Evolutionary conservation across 331 rosid genomes (phyloP), one percentile per base, ranked within the genome.

Genomic region (Erythrophleum ivorense): DNA sequence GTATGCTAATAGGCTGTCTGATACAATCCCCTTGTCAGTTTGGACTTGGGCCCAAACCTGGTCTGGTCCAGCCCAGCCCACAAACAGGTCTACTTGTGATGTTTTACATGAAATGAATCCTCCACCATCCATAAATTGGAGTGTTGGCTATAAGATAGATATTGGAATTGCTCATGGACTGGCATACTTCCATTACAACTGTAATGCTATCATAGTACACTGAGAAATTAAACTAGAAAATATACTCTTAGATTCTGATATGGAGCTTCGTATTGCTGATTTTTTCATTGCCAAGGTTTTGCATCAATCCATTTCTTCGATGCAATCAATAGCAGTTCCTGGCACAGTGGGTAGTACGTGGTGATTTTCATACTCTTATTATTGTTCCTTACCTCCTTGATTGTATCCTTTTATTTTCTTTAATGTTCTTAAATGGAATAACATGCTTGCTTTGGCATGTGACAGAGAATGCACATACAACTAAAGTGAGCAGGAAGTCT

Each of bases 311-410:
- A 82, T 80, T 40, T 5, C 76, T 40, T 50, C 91, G 41, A 14
- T 54, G 2, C 0, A 45, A 2, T 83, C 94, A 29, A 60, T 7
- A 10, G 58, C 85, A 8, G 76, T 91, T 80, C 86, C 34, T 13
- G 94, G 94, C 36, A 91, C 92, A 64, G 49, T 80, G 3, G 94
- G 94, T 88, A 41, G 92, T 92, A 45, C 92, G 92, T 66, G 94
- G 94, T 88, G 76, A 77, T 43, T 78, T 9, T 78, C 73, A 58
- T 14, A 18, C 58, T 24, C 29, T 24, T 24, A 24, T 24, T 31
- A 36, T 7, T 71, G n/a, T 79, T 53, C 0, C 0, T 21, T 0
- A 10, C 14, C 14, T 31, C 29, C 29, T 24, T 24, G 29, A 24
- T 24, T 7, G 9, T 78, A 1, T 11, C 18, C 29, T 3, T 69